Evolutionary conservation across 768 basidiomycete species (phyloP), one percentile per base, ranked within the genome.

Genomic region (Pisolithus sp.): DNA sequence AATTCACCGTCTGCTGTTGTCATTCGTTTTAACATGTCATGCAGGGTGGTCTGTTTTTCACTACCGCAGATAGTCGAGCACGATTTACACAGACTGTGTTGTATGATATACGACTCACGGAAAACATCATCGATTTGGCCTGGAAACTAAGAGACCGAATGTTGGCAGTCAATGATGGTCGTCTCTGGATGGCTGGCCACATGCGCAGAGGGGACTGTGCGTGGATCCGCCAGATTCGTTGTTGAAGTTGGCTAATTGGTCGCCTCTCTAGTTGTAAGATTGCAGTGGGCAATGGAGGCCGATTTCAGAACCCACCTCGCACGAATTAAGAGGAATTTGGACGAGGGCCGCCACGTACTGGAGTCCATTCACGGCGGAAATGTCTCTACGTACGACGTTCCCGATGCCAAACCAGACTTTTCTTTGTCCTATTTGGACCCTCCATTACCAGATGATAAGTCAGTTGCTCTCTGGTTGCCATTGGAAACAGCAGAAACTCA

Each of bases 121-220:
- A 65, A 5, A 41, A 54, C 17, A 43, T 71, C 17, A 48, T 65
- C 4, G 53, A 58, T 1, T 59, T 75, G 42, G 70, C 69, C 3
- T 62, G 63, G 20, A 51, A 51, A 10, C 52, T 75, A 18, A 62
- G 55, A 3, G 18, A 58, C 4, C 71, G 71, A n/a, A 70, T 75
- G 68, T 51, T 49, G 2, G 48, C 58, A 13, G 7, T 58, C 18
- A 63, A 47, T 13, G 57, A 42, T 1, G 72, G 71, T 10, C 64
- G 72, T 8, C 54, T 68, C 17, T 74, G 73, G 74, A 71, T 75
- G 70, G 69, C 69, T 43, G 71, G 68, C 8, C 73, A 74, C 30
- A 74, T 75, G 74, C 72, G 73, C 31, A 63, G 73, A 46, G 74
- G 74, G 1, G 73, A 74, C 45, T 74, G 72, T 74, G 46, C 60